These are phyloP conservation scores for Yamadazyma aaseri DNA, from an alignment of 1,139 yeast genomes.

Conservation along the genomic window DNA sequence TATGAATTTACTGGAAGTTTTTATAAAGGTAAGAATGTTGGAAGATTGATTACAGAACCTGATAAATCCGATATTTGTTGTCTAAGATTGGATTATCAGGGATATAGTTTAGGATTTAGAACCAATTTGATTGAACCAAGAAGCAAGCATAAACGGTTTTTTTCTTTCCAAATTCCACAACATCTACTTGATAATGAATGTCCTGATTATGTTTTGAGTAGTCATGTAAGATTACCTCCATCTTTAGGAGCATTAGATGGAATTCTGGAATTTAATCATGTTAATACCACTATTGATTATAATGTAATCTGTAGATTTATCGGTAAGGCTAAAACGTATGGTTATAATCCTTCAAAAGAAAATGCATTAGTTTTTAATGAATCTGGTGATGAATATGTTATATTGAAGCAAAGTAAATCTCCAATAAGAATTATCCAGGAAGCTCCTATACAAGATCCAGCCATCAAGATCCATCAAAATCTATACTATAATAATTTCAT, in stretches of 20 bases:
- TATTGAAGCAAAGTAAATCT: slow-evolving; percentile 28
- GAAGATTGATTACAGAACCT: slow-evolving; percentile 31
- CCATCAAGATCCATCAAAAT: slow-evolving; percentile 8
- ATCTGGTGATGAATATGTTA: slow-evolving; percentile 43
- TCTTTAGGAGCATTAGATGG: slow-evolving; percentile 38
- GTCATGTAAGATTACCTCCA: slow-evolving; percentile 41
- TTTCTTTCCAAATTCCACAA: slow-evolving; percentile 43
- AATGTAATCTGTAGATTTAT: slow-evolving; percentile 41
- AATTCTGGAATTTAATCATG: slow-evolving; percentile 22
- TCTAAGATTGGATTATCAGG: slow-evolving; percentile 23
- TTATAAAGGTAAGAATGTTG: slow-evolving; percentile 27
- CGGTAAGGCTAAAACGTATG: slow-evolving; percentile 35
- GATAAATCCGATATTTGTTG: slow-evolving; percentile 17
- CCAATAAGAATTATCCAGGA: slow-evolving; percentile 27
- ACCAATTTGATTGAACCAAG: slow-evolving; percentile 1
- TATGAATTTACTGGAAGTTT: slow-evolving; percentile 44
- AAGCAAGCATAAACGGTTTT: slow-evolving; percentile 36
- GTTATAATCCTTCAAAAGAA: slow-evolving; percentile 18
- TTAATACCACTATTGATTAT: slow-evolving; percentile 35
- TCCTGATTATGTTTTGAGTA: slow-evolving; percentile 28
- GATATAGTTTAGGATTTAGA: slow-evolving; percentile 23
- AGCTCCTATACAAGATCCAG: not conserved
- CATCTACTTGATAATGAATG: slow-evolving; percentile 40
- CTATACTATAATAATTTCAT: slow-evolving; percentile 28
- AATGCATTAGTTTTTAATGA: slow-evolving; percentile 34